Base-by-base conservation (phyloP, 768 basidiomycete genomes). In the Auriscalpium vulgare region DNA sequence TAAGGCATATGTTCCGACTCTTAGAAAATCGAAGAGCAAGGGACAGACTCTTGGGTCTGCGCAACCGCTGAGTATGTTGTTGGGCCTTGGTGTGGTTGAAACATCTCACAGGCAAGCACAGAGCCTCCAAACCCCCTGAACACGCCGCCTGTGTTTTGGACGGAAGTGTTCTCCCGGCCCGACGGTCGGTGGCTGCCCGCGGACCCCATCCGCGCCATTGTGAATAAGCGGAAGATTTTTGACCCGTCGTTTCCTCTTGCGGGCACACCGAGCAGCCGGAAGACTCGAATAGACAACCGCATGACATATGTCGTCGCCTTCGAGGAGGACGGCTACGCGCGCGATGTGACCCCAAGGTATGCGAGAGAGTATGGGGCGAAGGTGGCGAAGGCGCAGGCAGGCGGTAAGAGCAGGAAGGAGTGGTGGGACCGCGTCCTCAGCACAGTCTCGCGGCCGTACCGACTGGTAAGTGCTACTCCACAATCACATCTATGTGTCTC, bases 221-320 rank as follows among this genome's bases (percentile, higher is more conserved):
- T 94, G 58, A 89, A 94, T 66, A 88, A 89, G 62, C 81, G 85
- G 56, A 84, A 85, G 56, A 74, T 80, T 29, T 95, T 91, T 65
- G 91, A 94, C 67, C 91, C 93, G 0, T 73, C 79, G 2, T 72
- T 75, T 13, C 38, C 57, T 59, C 64, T 61, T 60, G 71, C 63
- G 29, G 59, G 61, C 11, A 58, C 60, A 23, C 54, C 55, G 14
- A 53, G 59, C 14, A 55, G 37, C 9, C 63, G 63, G 4, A 53
- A 66, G 51, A 57, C 63, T 52, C 63, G 63, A 47, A 73, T 74
- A 47, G 86, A 91, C 62, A 95, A 97, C 63, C 79, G 91, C 43
- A 88, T 99, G 84, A 69, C 89, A 2, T 99, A 98, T 69, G 97
- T 98, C 3, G 68, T 98, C 5, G 95, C 88, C 1, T 84, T 93